Percentiles rank a stretch among this genome's conserved stretches.
phyloP scores from a whole-genome alignment of 2,329 filamentous ascomycete species.

The Leptographium lundbergii region DNA sequence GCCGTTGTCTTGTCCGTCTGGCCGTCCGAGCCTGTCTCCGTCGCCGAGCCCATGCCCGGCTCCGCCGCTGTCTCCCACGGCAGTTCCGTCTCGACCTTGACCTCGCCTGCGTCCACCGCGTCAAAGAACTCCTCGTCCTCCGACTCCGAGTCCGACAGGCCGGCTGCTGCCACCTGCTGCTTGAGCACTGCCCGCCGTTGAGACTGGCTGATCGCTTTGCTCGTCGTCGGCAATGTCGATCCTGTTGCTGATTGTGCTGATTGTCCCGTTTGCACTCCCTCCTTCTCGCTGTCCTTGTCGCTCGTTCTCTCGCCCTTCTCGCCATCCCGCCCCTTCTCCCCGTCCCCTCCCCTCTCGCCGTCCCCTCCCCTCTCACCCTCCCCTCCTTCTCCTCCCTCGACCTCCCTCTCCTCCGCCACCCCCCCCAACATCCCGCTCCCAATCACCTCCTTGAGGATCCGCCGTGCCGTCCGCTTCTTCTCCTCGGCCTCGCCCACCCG shows the following conservation, averaged over 20 bases:
- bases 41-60: slow-evolving; percentile 18
- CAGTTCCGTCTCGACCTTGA: slow-evolving; percentile 58
- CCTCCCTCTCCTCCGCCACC: slow-evolving; percentile 18
- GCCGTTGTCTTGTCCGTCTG: slow-evolving; percentile 11
- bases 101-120: slow-evolving; percentile 84
- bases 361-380: slow-evolving; percentile 5
- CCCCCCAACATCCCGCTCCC: slow-evolving; percentile 31
- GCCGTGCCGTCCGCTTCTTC: slow-evolving; percentile 82
- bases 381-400: not conserved
- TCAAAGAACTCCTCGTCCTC: slow-evolving; percentile 92
- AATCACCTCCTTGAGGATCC: slow-evolving; percentile 74
- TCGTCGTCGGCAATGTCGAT: not conserved
- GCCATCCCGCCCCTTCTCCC: not conserved
- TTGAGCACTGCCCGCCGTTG: slow-evolving; percentile 55
- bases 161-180: slow-evolving; percentile 42
- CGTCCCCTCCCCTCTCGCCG: not conserved
- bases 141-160: slow-evolving; percentile 69
- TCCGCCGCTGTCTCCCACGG: slow-evolving; percentile 29
- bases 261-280: too few relatives aligned
- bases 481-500: slow-evolving; percentile 80
- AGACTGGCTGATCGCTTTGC: slow-evolving; percentile 18
- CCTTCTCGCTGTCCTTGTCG: too few relatives aligned
- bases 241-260: too few relatives aligned
- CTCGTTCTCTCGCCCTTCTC: too few relatives aligned
- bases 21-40: slow-evolving; percentile 19